Evolutionary conservation across 2,329 filamentous ascomycete genomes (phyloP), one percentile per base, ranked within the genome.

Genomic region (Sclerotinia minor): DNA sequence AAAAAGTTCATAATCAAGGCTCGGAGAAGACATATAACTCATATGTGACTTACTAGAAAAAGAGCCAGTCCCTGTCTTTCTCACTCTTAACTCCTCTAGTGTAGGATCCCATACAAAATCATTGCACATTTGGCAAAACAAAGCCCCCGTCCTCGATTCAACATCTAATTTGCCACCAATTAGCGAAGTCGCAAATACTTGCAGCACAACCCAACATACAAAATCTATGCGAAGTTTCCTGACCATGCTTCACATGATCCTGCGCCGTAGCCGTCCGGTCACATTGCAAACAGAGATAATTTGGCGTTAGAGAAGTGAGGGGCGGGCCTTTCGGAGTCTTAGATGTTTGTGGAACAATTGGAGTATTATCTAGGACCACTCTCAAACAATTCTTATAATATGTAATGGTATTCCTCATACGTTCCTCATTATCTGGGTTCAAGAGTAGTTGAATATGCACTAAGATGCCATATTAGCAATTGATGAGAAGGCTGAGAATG

Each of bases 21-120:
- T 50, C n/a, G 2, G 24, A 7, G n/a, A 26, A 26, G 8, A 15
- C n/a, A 26, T n/a, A 24, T 19, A 38, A 38, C 45, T 41, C 24
- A 24, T 35, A 17, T 24, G 13, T 17, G n/a, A 77, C 83, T 73
- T 79, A 90, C 88, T 86, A 72, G 84, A 85, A 72, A 88, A 89
- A 26, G 85, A 85, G 52, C 88, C 87, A 2, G 86, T 88, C 13
- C 87, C 87, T 73, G 89, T 85, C 78, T 92, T 91, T 67, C 88
- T 84, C 53, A 92, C 80, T 69, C 92, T 85, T 67, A 93, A 84
- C 64, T 91, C 89, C 76, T 95, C 92, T 6, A 95, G 81, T 7
- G 89, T 91, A 7, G 91, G 90, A 73, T 95, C 92, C 83, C 91
- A 94, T 44, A 95, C 89, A 71, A 92, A 88, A 77, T 95, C 92